phyloP scores from a whole-genome alignment of 129 eudicot genomes.

The Apium graveolens region DNA sequence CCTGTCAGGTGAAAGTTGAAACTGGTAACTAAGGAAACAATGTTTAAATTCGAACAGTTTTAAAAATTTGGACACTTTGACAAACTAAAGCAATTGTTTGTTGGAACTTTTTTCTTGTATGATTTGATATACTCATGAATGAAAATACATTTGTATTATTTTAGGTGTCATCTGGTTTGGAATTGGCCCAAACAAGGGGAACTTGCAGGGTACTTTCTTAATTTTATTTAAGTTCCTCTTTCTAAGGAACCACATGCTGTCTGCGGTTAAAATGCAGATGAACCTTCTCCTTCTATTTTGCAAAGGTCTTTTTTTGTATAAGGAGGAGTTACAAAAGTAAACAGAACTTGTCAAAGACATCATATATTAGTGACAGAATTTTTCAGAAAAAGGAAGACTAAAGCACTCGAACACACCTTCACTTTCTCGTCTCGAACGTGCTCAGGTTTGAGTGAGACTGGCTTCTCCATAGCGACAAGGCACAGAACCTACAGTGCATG shows the following conservation, averaged over 20 bases:
- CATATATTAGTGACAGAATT: neutral
- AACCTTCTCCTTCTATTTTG: neutral
- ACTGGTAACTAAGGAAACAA: neutral
- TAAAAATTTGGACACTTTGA: neutral
- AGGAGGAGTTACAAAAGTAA: neutral
- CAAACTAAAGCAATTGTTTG: neutral
- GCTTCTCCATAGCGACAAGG: constrained; percentile 93
- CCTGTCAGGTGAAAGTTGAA: neutral
- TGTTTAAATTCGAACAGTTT: neutral
- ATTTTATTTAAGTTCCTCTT: neutral
- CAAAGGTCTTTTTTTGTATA: neutral
- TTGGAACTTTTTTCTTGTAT: neutral
- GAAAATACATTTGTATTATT: neutral
- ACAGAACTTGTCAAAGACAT: neutral
- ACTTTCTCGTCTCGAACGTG: constrained; percentile 97
- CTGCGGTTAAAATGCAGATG: neutral
- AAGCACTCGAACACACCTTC: constrained; percentile 41
- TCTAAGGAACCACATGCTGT: neutral
- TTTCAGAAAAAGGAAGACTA: neutral
- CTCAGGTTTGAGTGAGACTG: constrained; percentile 86
- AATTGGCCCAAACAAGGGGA: neutral
- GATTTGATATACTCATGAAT: neutral
- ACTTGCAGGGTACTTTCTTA: neutral
- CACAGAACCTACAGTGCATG: constrained; percentile 63
- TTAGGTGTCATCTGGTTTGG: neutral